Evolutionary conservation across 805 yeast species (phyloP), one percentile per base, ranked within the genome.

Genomic region (Candida verbasci): DNA sequence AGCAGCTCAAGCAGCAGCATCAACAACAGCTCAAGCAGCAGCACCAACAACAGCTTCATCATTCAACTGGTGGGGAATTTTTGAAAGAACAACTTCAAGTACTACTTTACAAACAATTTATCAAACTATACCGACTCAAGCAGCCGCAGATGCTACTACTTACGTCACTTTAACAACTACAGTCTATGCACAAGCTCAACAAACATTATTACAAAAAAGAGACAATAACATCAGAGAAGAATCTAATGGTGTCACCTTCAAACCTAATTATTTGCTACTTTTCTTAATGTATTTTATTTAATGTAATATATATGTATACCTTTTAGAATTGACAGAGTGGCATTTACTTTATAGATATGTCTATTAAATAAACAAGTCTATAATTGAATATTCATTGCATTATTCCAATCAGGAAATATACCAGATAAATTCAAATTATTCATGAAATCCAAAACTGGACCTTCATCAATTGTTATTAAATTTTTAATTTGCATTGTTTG

Each of bases 361-460:
- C 6, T 20, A 26, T 12, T 7, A n/a, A n/a, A n/a, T n/a, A n/a
- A n/a, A n/a, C n/a, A n/a, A n/a, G n/a, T n/a, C n/a, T 31, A 11
- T 23, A 14, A 21, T 27, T 18, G 12, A 18, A 34, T 24, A 11
- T 30, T 35, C 32, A 22, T 31, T 3, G 32, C 35, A 39, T 44
- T 44, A 24, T 38, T 40, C 52, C 52, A 47, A 9, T 47, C 45
- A n/a, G 51, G 43, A 20, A 50, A 45, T 4, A 50, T 41, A 17
- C 39, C 44, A 8, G 50, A 37, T 12, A 48, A 37, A 31, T 47
- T 50, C 31, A 47, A 41, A 24, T 37, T 45, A 32, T 44, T 44
- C 35, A 48, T 44, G 18, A 48, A 44, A 30, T 49, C 52, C 9
- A 49, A 32, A 6, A 46, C 37, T 9, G 52, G 51, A 8, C 21